Evolutionary conservation across 148 eudicot genomes (phyloP).

Genomic region (Dianthus caryophyllus): DNA sequence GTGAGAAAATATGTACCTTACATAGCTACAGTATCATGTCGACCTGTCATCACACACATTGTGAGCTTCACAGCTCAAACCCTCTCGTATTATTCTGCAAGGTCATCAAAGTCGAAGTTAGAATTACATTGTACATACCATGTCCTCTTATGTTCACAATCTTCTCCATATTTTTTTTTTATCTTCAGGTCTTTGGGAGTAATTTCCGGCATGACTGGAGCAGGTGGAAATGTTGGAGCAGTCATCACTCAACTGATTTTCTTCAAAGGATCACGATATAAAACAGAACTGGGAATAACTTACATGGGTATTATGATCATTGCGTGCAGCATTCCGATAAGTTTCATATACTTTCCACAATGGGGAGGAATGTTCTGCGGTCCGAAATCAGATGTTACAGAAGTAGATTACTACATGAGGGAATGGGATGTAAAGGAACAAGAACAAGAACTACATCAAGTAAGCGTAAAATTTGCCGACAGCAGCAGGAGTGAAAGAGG

Average conservation of each 20-base stretch:
- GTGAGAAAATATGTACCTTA: not conserved
- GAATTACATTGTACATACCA: not conserved
- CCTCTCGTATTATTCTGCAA: not conserved
- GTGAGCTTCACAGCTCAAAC: not conserved
- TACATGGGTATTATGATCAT: constrained; percentile 86
- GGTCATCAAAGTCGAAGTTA: not conserved
- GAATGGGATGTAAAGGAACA: constrained; percentile 67
- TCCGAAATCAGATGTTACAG: constrained; percentile 45
- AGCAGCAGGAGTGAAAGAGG: constrained; percentile 63
- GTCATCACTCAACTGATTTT: constrained; percentile 71
- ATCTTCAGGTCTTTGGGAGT: constrained; percentile 67
- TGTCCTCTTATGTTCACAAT: not conserved
- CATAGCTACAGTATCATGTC: no score
- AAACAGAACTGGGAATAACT: constrained; percentile 58
- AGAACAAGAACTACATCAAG: constrained; percentile 40
- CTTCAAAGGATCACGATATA: constrained; percentile 69
- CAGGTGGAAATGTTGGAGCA: constrained; percentile 84
- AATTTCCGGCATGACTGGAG: constrained; percentile 86
- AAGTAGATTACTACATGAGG: constrained; percentile 63
- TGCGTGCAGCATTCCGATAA: constrained; percentile 48
- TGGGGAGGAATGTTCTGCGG: constrained; percentile 93
- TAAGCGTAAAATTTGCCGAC: constrained; percentile 58
- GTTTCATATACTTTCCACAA: constrained; percentile 58
- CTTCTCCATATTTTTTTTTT: not conserved
- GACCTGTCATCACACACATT: not conserved